phyloP scores from a whole-genome alignment of 176 grass and related monocot genomes.

The Triticum aestivum region DNA sequence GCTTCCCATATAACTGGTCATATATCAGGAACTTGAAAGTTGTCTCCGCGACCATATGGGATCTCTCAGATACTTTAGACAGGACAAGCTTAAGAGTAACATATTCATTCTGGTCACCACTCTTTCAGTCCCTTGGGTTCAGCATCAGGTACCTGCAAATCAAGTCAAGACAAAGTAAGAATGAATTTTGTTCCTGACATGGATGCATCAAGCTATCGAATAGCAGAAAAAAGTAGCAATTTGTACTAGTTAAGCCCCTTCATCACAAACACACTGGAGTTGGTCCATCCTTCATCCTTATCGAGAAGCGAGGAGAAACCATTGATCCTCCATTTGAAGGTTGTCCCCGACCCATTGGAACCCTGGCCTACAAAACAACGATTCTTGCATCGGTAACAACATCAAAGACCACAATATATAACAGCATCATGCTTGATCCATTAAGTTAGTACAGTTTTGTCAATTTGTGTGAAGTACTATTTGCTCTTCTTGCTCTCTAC shows the following conservation, averaged over 20 bases:
- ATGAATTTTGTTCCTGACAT: neutral
- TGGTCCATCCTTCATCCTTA: constrained; percentile 33
- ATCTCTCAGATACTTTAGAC: neutral
- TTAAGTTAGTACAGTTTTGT: neutral
- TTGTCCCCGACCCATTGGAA: neutral
- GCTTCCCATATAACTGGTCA: constrained; percentile 38
- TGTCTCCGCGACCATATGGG: neutral
- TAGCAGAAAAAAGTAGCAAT: neutral
- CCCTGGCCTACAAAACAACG: neutral
- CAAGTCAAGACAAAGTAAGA: neutral
- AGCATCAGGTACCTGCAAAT: constrained; percentile 28
- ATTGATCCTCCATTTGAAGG: constrained; percentile 45
- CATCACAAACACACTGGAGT: constrained; percentile 31
- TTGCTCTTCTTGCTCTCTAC: neutral
- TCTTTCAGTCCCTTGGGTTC: constrained; percentile 38
- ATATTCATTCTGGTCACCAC: neutral
- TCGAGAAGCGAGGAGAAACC: constrained; percentile 36
- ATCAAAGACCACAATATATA: neutral
- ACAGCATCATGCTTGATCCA: neutral
- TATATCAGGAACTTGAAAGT: constrained; percentile 38
- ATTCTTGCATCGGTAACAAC: neutral
- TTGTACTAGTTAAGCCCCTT: constrained; percentile 26
- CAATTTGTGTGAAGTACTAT: neutral
- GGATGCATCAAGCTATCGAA: no score
- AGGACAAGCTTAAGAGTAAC: constrained; percentile 25